Evolutionary conservation across 495 filamentous ascomycete species (phyloP).

Genomic region (Saxophila tyrrhenica): DNA sequence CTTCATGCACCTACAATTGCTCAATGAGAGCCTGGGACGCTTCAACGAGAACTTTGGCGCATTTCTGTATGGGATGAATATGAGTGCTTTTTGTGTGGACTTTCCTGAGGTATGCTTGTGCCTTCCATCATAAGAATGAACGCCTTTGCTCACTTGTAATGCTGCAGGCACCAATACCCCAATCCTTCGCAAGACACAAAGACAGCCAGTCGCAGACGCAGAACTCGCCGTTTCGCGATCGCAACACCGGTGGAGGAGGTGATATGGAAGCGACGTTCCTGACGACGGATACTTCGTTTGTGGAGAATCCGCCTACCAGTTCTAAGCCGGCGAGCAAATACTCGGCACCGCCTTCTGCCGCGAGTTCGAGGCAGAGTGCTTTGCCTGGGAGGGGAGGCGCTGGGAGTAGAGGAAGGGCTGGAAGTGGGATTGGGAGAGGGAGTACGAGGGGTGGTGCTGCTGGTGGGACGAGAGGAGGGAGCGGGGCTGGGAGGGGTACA

Average conservation of each 20-base stretch:
- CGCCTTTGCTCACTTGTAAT: constrained; percentile 14
- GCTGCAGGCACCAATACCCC: constrained; percentile 49
- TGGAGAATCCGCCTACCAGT: constrained; percentile 70
- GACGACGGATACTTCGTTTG: constrained; percentile 92
- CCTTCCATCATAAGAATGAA: no score
- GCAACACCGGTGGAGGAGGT: constrained; percentile 12
- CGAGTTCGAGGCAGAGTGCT: constrained; percentile 1
- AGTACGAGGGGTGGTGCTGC: constrained; percentile 1
- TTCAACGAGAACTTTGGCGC: constrained; percentile 95
- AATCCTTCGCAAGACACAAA: constrained; percentile 51
- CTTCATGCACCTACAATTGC: constrained; percentile 91
- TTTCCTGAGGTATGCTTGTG: constrained; percentile 98
- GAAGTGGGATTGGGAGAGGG: neutral
- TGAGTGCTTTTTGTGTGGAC: constrained; percentile 98
- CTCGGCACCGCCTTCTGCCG: constrained; percentile 12
- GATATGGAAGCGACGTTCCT: constrained; percentile 79
- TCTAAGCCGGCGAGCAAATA: constrained; percentile 44
- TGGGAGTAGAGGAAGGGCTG: neutral
- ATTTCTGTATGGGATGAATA: constrained; percentile 91
- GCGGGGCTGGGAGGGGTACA: constrained; percentile 10
- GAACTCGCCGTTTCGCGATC: constrained; percentile 10
- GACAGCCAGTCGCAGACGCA: constrained; percentile 6
- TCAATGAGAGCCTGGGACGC: constrained; percentile 89
- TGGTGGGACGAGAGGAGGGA: constrained; percentile 1
- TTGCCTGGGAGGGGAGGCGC: constrained; percentile 2